Evolutionary conservation across 1,139 yeast species (phyloP), one percentile per base, ranked within the genome.

Genomic region (Pichia sp.): DNA sequence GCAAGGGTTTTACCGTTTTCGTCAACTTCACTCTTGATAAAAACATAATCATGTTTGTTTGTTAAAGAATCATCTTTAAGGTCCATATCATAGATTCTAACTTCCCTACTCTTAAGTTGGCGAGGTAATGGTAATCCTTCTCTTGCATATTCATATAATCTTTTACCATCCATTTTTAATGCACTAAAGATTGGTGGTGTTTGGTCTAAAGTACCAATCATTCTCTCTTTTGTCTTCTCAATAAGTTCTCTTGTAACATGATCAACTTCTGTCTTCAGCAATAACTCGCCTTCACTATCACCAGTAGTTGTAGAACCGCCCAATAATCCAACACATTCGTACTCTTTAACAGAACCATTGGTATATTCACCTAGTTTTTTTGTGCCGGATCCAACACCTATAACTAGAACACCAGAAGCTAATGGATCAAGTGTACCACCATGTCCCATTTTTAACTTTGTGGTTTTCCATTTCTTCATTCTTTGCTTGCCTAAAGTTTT

Each of bases 131-230:
- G 93, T 33, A 76, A 69, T 0, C 95, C 95, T 50, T 84, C 77
- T 52, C 98, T 73, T 1, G 98, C 98, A 59, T 93, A 93, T 53
- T 89, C 96, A 59, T 91, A 89, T 41, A 93, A 65, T 5, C 95
- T 94, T 62, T 82, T 88, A 22, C 99, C 99, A 55, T 88, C 81
- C 80, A 93, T 83, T 58, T 89, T 91, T 50, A 93, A 67, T 0
- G 98, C 98, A 28, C 96, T 87, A 60, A 78, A 91, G 14, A 91
- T 82, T 0, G 99, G 98, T 11, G 99, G 98, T 1, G 94, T 84
- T 62, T 93, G 99, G 53, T 74, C 72, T 43, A 89, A 68, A 27
- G 78, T 74, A 0, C 98, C 98, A 14, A 78, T 65, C 56, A 91
- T 88, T 59, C 78, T 79, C 10, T 65, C 66, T 26, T 76, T 73